phyloP scores from a whole-genome alignment of 768 basidiomycete genomes.

The Amyloporia xantha region DNA sequence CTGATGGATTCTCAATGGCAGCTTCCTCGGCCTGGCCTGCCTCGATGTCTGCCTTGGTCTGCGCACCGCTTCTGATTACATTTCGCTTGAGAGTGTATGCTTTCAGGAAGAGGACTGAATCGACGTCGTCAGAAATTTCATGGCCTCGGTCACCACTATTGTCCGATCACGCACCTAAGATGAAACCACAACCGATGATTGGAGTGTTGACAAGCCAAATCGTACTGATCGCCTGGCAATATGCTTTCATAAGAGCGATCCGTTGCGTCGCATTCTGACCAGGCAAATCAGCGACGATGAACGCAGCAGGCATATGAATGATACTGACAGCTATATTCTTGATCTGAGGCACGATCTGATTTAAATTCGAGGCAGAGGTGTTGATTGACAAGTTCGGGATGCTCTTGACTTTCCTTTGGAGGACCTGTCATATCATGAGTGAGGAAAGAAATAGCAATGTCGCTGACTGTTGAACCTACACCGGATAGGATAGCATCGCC shows the following conservation, averaged over 20 bases:
- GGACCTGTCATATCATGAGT: constrained; percentile 3
- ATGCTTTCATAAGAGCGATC: constrained; percentile 49
- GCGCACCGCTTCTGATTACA: constrained; percentile 32
- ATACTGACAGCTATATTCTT: constrained; percentile 38
- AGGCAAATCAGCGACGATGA: not conserved
- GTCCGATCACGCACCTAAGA: constrained; percentile 27
- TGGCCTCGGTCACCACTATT: not conserved
- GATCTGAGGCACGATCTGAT: constrained; percentile 38
- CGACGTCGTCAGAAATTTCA: not conserved
- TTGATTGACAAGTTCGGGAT: constrained; percentile 36
- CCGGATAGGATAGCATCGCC: constrained; percentile 67
- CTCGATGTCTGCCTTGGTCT: constrained; percentile 24
- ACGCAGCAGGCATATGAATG: not conserved
- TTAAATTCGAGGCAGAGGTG: constrained; percentile 37
- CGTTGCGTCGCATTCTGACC: constrained; percentile 44
- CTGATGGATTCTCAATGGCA: constrained; percentile 2
- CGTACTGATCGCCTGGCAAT: constrained; percentile 49
- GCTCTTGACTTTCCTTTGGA: constrained; percentile 27
- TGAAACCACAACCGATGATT: constrained; percentile 44
- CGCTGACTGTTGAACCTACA: too few species aligned
- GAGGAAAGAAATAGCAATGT: not conserved
- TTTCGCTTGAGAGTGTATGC: constrained; percentile 53
- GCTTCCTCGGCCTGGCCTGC: constrained; percentile 11
- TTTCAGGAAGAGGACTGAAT: constrained; percentile 47
- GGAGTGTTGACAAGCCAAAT: constrained; percentile 66